Conservation (phyloP, 768 basidiomycete genomes). For the Exsudoporus frostii region DNA sequence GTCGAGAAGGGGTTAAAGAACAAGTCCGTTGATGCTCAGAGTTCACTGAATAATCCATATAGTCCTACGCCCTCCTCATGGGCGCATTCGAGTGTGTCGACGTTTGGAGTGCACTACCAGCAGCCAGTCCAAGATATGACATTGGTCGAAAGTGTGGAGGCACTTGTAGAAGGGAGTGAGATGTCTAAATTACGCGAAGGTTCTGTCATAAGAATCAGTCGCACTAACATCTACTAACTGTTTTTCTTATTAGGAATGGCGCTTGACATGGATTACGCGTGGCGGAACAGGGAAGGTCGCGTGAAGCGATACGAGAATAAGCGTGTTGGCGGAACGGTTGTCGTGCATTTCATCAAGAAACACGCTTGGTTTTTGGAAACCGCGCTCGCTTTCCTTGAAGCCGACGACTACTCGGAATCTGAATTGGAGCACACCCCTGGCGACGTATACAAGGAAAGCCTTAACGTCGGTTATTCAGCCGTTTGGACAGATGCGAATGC, state of each 20-base stretch:
- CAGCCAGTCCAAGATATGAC: slow-evolving; percentile 67
- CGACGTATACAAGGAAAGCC: slow-evolving; percentile 8
- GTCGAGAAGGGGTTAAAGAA: slow-evolving; percentile 44
- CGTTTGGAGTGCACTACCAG: slow-evolving; percentile 73
- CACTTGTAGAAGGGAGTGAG: slow-evolving; percentile 87
- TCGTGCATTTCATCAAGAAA: slow-evolving; percentile 97
- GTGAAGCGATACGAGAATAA: slow-evolving; percentile 57
- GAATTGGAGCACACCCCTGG: slow-evolving; percentile 20
- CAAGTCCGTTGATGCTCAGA: slow-evolving; percentile 28
- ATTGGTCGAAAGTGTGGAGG: slow-evolving; percentile 75
- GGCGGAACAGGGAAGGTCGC: slow-evolving; percentile 72
- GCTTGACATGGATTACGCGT: slow-evolving; percentile 61
- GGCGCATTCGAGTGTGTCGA: slow-evolving; percentile 83
- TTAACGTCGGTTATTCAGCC: slow-evolving; percentile 22
- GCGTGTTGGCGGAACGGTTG: slow-evolving; percentile 87
- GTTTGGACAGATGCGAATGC: slow-evolving; percentile 30
- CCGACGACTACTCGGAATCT: slow-evolving; percentile 63
- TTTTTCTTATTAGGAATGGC: slow-evolving; percentile 44
- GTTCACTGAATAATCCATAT: slow-evolving; percentile 20
- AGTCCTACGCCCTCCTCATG: slow-evolving; percentile 54
- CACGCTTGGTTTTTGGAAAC: slow-evolving; percentile 96
- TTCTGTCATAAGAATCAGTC: slow-evolving; percentile 20
- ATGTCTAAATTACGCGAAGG: slow-evolving; percentile 74
- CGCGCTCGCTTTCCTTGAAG: slow-evolving; percentile 80
- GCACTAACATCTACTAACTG: background rate